Conservation (phyloP, 1,284 basidiomycete genomes). For the Sphagnurus paluster region DNA sequence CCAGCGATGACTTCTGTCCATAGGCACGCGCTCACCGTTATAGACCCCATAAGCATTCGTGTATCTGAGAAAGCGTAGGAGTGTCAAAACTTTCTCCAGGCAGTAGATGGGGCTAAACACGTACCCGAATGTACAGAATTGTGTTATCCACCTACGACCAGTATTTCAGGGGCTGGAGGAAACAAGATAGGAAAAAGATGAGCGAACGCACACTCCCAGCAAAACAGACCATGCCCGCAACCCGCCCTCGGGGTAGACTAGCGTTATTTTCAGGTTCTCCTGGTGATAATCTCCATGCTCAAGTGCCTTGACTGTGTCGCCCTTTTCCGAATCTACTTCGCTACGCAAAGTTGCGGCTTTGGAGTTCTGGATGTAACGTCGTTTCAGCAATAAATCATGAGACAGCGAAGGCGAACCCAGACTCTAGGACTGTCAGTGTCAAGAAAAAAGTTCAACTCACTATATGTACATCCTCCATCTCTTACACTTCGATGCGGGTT, state of each 20-base stretch:
- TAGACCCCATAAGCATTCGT: constrained; percentile 41
- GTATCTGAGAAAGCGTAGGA: constrained; percentile 27
- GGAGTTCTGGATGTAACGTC: too few relatives aligned
- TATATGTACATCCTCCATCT: too few relatives aligned
- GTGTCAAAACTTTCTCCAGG: not conserved
- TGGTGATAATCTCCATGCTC: constrained; percentile 1
- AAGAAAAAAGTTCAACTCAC: too few relatives aligned
- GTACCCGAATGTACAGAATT: constrained; percentile 40
- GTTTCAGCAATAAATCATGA: too few relatives aligned
- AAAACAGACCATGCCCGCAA: constrained; percentile 35
- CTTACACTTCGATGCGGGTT: too few relatives aligned
- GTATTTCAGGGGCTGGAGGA: not conserved
- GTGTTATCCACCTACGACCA: constrained; percentile 30
- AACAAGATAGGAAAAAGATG: not conserved
- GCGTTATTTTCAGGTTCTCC: too few relatives aligned
- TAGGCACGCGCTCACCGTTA: constrained; percentile 31
- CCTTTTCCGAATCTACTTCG: constrained; percentile 14
- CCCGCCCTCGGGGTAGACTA: constrained; percentile 37
- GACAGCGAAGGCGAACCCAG: too few relatives aligned
- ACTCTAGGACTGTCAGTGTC: too few relatives aligned
- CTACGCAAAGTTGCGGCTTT: too few relatives aligned
- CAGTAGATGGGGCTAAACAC: constrained; percentile 2
- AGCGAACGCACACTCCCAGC: constrained; percentile 30
- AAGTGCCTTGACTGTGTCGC: not conserved
- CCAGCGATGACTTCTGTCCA: too few relatives aligned